phyloP scores from a whole-genome alignment of 352 stramenopile genomes.

The Phytophthora citricola region DNA sequence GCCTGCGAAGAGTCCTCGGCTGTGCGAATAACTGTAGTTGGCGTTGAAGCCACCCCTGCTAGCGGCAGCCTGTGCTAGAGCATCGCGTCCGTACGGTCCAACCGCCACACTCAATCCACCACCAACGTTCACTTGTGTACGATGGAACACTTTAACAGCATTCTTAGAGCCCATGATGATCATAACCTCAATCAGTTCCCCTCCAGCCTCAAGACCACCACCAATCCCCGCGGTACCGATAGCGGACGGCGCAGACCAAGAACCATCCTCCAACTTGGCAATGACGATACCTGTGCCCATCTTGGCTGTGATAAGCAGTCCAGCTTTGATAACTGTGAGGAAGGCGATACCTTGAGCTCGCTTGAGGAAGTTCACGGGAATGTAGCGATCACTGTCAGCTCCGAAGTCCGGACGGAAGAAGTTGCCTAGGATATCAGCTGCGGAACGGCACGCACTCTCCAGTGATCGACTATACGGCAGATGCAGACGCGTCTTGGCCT shows the following conservation, averaged over 20 bases:
- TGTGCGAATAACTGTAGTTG: slow-evolving; percentile 96
- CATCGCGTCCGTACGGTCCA: slow-evolving; percentile 90
- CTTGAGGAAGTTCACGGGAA: slow-evolving; percentile 84
- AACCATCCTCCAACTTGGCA: slow-evolving; percentile 80
- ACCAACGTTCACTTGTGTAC: slow-evolving; percentile 92
- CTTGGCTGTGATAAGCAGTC: slow-evolving; percentile 85
- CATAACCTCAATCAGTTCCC: slow-evolving; percentile 94
- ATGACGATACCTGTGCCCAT: slow-evolving; percentile 91
- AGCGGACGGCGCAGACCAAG: slow-evolving; percentile 93
- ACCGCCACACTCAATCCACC: slow-evolving; percentile 91
- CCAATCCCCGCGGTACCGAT: slow-evolving; percentile 93
- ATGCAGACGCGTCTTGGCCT: slow-evolving; percentile 75
- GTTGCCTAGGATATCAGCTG: slow-evolving; percentile 81
- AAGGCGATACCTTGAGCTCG: slow-evolving; percentile 85
- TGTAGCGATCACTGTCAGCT: slow-evolving; percentile 76
- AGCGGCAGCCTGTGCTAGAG: slow-evolving; percentile 81
- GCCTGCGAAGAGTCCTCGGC: slow-evolving; percentile 93
- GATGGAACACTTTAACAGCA: slow-evolving; percentile 92
- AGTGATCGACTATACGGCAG: slow-evolving; percentile 77
- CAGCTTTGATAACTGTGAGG: slow-evolving; percentile 87
- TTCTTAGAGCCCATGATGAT: slow-evolving; percentile 94
- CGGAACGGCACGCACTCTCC: slow-evolving; percentile 79
- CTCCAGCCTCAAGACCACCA: slow-evolving; percentile 87
- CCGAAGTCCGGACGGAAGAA: slow-evolving; percentile 79
- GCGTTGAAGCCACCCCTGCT: slow-evolving; percentile 78